Evolutionary conservation across 164 flowering plant genomes (phyloP).

Genomic region (Nelumbo lutea): DNA sequence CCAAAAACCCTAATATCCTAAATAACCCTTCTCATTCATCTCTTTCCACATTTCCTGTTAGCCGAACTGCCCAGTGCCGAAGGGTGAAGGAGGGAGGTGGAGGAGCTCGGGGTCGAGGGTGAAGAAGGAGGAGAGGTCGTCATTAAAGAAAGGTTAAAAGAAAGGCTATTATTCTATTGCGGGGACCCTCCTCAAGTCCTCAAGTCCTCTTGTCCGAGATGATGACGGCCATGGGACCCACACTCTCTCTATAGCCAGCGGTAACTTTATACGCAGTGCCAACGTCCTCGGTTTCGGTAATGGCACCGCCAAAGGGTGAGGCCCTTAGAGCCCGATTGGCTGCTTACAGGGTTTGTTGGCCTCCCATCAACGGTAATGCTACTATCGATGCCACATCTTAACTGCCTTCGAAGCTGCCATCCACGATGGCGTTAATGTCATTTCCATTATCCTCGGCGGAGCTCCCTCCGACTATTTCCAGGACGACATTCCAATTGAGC

Average conservation of each 20-base stretch:
- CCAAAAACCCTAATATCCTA: too few relatives aligned
- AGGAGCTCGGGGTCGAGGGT: too few relatives aligned
- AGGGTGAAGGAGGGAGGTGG: too few relatives aligned
- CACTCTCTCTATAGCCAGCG: slow-evolving; percentile 26
- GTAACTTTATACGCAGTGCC: slow-evolving; percentile 17
- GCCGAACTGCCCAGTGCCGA: too few relatives aligned
- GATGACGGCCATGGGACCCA: slow-evolving; percentile 30
- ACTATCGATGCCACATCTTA: slow-evolving; percentile 41
- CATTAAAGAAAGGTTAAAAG: too few relatives aligned
- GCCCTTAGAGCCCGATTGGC: slow-evolving; percentile 23
- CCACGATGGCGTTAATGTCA: slow-evolving; percentile 49
- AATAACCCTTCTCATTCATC: too few relatives aligned
- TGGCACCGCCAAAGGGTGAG: slow-evolving; percentile 22
- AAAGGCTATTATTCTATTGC: slow-evolving; percentile 5
- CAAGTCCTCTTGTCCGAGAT: slow-evolving; percentile 10
- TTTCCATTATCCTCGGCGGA: slow-evolving; percentile 43
- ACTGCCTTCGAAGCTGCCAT: slow-evolving; percentile 56
- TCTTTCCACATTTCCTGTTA: too few relatives aligned
- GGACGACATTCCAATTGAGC: slow-evolving; percentile 48
- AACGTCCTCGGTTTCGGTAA: slow-evolving; percentile 16
- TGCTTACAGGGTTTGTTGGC: slow-evolving; percentile 24
- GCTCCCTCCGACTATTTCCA: slow-evolving; percentile 25
- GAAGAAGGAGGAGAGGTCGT: too few relatives aligned
- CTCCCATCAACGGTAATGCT: not conserved
- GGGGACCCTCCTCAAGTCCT: not conserved